These are phyloP conservation scores for Trametes sanguinea DNA, from an alignment of 768 basidiomycete genomes.

Conservation along the genomic window DNA sequence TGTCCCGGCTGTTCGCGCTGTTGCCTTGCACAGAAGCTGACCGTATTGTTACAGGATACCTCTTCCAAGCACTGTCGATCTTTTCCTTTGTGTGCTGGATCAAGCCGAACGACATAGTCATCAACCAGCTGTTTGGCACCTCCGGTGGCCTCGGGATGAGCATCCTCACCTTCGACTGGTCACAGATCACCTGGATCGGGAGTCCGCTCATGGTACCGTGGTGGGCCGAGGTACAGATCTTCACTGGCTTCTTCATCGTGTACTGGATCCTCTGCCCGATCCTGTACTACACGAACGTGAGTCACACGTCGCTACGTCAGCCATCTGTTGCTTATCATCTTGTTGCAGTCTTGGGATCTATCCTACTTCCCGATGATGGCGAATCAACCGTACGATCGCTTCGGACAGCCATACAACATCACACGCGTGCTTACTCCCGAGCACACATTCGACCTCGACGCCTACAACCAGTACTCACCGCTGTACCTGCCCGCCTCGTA, in stretches of 20 bases:
- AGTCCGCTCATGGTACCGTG: constrained; percentile 83
- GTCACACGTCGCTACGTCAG: constrained; percentile 29
- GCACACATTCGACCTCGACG: constrained; percentile 69
- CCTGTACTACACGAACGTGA: constrained; percentile 92
- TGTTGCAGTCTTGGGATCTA: constrained; percentile 70
- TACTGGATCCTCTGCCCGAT: constrained; percentile 91
- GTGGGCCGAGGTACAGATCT: constrained; percentile 96
- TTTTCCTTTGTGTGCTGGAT: constrained; percentile 97
- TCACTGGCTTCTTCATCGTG: constrained; percentile 83
- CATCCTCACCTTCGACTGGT: constrained; percentile 93
- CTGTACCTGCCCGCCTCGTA: constrained; percentile 90
- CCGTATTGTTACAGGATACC: constrained; percentile 59
- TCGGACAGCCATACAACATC: constrained; percentile 75
- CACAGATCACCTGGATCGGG: constrained; percentile 67
- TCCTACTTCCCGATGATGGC: constrained; percentile 89
- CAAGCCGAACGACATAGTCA: constrained; percentile 70
- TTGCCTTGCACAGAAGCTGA: neutral
- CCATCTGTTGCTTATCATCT: constrained; percentile 14
- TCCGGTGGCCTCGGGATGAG: constrained; percentile 85
- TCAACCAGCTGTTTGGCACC: constrained; percentile 93
- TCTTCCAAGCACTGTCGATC: constrained; percentile 83
- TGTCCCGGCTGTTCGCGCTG: constrained; percentile 27
- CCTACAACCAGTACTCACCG: constrained; percentile 84
- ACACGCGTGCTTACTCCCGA: constrained; percentile 64
- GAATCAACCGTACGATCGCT: constrained; percentile 79